Evolutionary conservation across 768 basidiomycete species (phyloP), one percentile per base, ranked within the genome.

Genomic region (Brasilioporus rufonigricans): DNA sequence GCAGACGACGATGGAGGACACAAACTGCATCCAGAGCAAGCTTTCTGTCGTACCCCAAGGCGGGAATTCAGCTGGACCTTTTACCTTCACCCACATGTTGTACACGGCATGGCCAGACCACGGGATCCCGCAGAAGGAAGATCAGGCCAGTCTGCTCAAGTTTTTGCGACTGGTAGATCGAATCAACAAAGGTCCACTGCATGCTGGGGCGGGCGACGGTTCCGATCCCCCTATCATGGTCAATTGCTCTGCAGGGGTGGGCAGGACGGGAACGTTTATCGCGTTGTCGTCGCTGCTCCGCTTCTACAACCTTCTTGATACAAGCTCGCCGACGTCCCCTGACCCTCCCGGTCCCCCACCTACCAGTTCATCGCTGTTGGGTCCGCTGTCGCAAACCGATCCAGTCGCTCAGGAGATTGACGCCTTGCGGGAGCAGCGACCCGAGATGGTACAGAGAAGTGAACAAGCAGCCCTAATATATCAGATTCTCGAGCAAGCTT

Each of bases 201-300:
- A 29, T 9, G 27, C 39, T 16, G 50, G 56, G 14, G 48, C 58
- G 11, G 60, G n/a, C 6, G 36, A 62, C 29, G 80, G 86, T 60
- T 74, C 80, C 14, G 85, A 87, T 58, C 87, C 88, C n/a, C 91
- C 91, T 0, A 80, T 89, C 58, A 80, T 94, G 62, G 80, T 91
- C 29, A 83, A 89, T 57, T 95, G 93, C 65, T 93, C 91, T 26
- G 93, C 93, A 1, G 93, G 93, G 5, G 78, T 94, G 54, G 93
- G 93, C 4, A 80, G 93, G 33, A 93, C 93, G 5, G 93, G 93
- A 18, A 81, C 91, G 7, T 93, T 92, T 71, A 89, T 95, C 65
- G 84, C 89, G 0, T 65, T 93, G 38, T 83, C 83, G 10, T 93
- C 91, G 13, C 74, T 94, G 35, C 76, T 93, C n/a, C 87, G 91